Conservation (phyloP, 2,329 filamentous ascomycete genomes). For the Fusarium drepaniforme region DNA sequence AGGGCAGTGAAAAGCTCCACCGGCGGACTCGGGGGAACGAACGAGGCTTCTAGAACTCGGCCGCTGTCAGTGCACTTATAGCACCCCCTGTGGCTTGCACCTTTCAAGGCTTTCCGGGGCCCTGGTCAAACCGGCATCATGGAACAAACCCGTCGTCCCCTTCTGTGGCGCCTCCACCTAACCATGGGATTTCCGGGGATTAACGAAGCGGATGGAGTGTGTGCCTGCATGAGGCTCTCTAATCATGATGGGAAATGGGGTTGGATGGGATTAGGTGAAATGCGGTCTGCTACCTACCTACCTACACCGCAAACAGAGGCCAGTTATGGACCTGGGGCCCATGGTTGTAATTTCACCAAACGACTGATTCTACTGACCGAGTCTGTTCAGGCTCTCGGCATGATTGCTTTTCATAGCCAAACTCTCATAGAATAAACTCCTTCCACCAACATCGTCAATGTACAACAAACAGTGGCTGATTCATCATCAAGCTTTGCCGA, state of each 20-base stretch:
- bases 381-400: not conserved
- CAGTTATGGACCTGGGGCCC: not conserved
- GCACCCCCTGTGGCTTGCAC: slow-evolving; percentile 7
- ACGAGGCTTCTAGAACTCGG: slow-evolving; percentile 33
- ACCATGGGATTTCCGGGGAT: not conserved
- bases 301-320: not conserved
- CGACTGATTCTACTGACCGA: not conserved
- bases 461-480: slow-evolving; percentile 11
- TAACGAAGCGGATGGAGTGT: not conserved
- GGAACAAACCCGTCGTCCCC: not conserved
- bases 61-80: slow-evolving; percentile 27
- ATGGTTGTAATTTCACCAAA: not conserved
- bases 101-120: not conserved
- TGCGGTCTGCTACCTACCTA: not conserved
- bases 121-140: not conserved
- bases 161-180: slow-evolving; percentile 10
- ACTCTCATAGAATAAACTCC: not conserved
- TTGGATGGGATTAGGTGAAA: not conserved
- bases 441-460: not conserved
- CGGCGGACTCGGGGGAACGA: slow-evolving; percentile 9
- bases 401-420: not conserved
- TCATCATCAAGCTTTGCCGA: slow-evolving; percentile 9
- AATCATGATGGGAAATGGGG: not conserved
- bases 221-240: not conserved
- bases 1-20: slow-evolving; percentile 24